A percentile compares a stretch with the other conserved stretches of the same genome.
These are phyloP conservation scores for Canavalia ensiformis DNA, from an alignment of 306 rosid genomes.

Conservation along the genomic window DNA sequence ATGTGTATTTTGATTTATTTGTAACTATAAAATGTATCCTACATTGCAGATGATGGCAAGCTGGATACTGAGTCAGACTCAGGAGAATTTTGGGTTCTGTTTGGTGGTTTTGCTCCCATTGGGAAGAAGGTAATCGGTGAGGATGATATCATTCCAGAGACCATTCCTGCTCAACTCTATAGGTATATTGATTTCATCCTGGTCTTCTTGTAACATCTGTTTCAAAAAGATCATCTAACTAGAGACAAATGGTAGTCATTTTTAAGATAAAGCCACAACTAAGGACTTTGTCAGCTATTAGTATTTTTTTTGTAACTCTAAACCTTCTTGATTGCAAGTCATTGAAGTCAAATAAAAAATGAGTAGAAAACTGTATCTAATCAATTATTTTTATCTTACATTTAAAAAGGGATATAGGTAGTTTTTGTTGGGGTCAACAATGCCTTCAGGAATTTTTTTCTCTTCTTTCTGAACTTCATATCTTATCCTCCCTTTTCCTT, in stretches of 20 bases:
- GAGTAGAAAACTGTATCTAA: neutral
- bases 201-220: constrained; percentile 24
- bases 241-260: neutral
- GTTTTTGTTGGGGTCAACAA: neutral
- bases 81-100: constrained; percentile 99
- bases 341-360: neutral
- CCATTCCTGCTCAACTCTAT: constrained; percentile 83
- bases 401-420: neutral
- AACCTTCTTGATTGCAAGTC: constrained; percentile 8
- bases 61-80: constrained; percentile 98
- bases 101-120: constrained; percentile 99
- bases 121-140: constrained; percentile 87
- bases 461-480: constrained; percentile 35
- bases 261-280: neutral
- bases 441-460: neutral
- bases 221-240: constrained; percentile 41
- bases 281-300: constrained; percentile 3
- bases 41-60: constrained; percentile 92
- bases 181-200: constrained; percentile 62
- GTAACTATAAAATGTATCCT: constrained; percentile 40
- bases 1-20: constrained; percentile 44
- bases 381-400: neutral
- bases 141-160: constrained; percentile 90
- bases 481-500: constrained; percentile 21
- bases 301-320: neutral